Base-by-base conservation (phyloP, 768 basidiomycete species). In the Trametes villosa region DNA sequence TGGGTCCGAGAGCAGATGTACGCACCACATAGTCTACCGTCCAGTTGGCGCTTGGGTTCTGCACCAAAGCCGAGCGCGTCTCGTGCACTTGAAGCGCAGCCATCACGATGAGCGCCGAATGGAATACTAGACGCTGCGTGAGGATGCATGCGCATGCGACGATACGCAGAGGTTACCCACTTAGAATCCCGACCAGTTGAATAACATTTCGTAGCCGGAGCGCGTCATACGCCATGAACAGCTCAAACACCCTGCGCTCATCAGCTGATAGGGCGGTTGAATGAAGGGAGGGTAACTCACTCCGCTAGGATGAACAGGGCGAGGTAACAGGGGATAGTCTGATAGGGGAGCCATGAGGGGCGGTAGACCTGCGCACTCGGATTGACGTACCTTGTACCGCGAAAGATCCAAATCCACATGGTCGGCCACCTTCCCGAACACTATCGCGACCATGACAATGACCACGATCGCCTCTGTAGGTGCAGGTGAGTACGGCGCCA, bases 281-380 rank as follows among this genome's bases (percentile, higher is more conserved):
- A 20, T 15, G 18, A 11, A 45, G n/a, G 15, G 41, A 47, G 34
- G 48, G 13, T 11, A 26, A 17, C 83, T 51, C 70, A 92, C 92
- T 91, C 91, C 57, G 89, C 92, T 11, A 94, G 78, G 26, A 87
- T 86, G 71, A 93, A 94, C 8, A 94, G 78, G 3, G 90, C 90
- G 6, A 94, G 84, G 71, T 93, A 94, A 73, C 92, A 93, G 62
- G 91, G 87, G 53, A 93, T 71, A 13, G 92, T 93, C 88, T 91
- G 51, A 6, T 52, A 15, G 41, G 53, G 18, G 34, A 72, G 62
- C 63, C 59, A 38, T 46, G 22, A 20, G 13, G 11, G 50, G n/a
- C 15, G 26, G 24, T 17, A 1, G 34, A 17, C 4, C 1, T 22
- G 9, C 46, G 24, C 12, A 7, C 11, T 24, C 9, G 6, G 15